Percentiles rank a stretch among this genome's conserved stretches.
These are phyloP conservation scores for Leucosporidium yakuticum DNA, from an alignment of 768 basidiomycete species.

Conservation along the genomic window DNA sequence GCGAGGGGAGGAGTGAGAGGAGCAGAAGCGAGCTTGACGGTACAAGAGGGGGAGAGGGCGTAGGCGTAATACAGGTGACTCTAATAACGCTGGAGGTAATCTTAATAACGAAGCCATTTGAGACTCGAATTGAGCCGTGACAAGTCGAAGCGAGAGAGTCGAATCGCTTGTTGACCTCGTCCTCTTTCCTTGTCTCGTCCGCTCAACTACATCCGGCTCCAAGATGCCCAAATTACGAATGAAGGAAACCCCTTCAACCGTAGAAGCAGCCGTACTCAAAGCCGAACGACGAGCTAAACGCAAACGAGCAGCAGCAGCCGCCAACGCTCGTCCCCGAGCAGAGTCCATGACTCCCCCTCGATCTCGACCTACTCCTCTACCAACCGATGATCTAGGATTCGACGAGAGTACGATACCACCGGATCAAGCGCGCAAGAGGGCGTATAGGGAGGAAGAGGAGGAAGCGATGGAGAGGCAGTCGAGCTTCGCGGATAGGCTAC, in stretches of 20 bases:
- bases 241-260: constrained; percentile 13
- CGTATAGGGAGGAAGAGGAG: constrained; percentile 15
- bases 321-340: background rate
- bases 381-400: constrained; percentile 11
- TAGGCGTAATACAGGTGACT: background rate
- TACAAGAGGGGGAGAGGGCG: no score
- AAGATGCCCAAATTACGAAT: constrained; percentile 28
- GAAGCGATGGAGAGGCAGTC: constrained; percentile 4
- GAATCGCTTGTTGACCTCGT: no score
- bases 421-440: constrained; percentile 9
- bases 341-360: constrained; percentile 27
- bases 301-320: background rate
- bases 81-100: background rate
- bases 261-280: constrained; percentile 18
- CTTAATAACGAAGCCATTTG: background rate
- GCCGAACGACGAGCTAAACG: constrained; percentile 9
- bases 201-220: background rate
- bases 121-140: background rate
- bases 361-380: background rate
- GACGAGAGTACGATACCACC: constrained; percentile 22
- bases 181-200: background rate
- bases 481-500: constrained; percentile 24
- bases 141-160: no score
- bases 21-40: background rate
- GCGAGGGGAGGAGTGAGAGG: background rate